Base-by-base conservation (phyloP, 768 basidiomycete genomes). In the Pisolithus marmoratus region DNA sequence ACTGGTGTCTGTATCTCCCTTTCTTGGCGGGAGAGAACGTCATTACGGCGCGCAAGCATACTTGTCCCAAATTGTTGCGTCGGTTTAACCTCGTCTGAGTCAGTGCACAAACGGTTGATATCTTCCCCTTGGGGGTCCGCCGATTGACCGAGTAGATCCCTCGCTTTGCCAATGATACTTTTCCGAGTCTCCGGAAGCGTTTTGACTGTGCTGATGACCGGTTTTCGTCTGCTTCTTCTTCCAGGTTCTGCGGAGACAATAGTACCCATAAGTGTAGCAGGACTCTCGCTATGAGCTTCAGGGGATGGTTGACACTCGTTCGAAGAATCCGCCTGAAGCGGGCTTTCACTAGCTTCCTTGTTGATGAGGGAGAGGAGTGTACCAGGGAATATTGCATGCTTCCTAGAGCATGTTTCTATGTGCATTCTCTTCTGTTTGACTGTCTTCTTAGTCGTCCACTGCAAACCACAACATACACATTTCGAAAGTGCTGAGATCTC, bases 401-500 rank as follows among this genome's bases (percentile, higher is more conserved):
- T 90, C 66, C 77, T 83, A 12, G 85, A 80, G 63, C 90, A 93
- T 6, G 73, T 70, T 46, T 74, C 74, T 38, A 93, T 78, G 61
- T 93, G 90, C 3, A 73, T 57, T 62, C 79, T 65, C 64, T 93
- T 93, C 60, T 84, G 81, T 17, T 67, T 56, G 11, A 69, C 69
- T 4, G 78, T 78, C 64, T 93, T 93, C 49, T 78, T 75, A 12
- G 79, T 69, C 4, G 86, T 91, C 90, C 90, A 92, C 1, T 66
- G 66, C 14, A 76, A 61, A 22, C 81, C 78, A 57, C 89, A 91
- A 36, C 77, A 74, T 41, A 89, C 72, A 58, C 89, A 91, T 58
- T 71, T 79, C 11, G 69, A 63, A 2, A 90, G 61, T 23, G 63
- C 74, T 2, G 63, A 61, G 5, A 88, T 62, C 23, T 84, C 72